Percentiles rank a stretch among this genome's conserved stretches.
phyloP scores from a whole-genome alignment of 2,329 filamentous ascomycete species.

The Madurella mycetomatis region DNA sequence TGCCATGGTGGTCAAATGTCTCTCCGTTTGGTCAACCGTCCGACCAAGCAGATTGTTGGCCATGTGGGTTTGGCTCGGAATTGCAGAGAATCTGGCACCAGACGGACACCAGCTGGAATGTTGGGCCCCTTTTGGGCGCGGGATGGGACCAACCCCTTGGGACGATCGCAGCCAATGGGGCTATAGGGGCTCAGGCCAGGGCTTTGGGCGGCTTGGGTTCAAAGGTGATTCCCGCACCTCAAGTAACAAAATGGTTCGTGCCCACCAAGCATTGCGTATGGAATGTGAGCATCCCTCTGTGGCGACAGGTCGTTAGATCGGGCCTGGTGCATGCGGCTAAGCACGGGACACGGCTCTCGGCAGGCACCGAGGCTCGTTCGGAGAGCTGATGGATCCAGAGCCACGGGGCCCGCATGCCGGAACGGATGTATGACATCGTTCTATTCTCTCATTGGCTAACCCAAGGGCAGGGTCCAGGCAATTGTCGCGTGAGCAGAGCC shows the following conservation, averaged over 20 bases:
- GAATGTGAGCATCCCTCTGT: background rate
- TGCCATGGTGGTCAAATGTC: constrained; percentile 12
- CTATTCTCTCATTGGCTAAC: constrained; percentile 21
- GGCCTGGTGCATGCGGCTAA: constrained; percentile 18
- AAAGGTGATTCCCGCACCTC: no score
- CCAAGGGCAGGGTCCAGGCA: background rate
- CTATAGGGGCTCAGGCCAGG: no score
- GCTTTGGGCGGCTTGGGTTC: no score
- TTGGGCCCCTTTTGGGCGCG: no score
- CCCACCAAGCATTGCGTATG: no score
- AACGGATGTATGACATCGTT: constrained; percentile 18
- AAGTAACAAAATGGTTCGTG: no score
- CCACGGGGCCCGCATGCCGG: constrained; percentile 14
- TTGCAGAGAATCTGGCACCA: background rate
- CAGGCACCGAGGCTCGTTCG: constrained; percentile 6
- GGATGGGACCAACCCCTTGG: no score
- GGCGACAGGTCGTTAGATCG: constrained; percentile 11
- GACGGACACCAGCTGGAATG: no score
- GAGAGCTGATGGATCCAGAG: constrained; percentile 10
- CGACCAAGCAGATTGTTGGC: background rate
- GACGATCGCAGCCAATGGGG: no score
- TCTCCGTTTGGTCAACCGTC: background rate
- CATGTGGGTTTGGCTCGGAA: background rate
- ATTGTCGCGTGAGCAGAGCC: background rate
- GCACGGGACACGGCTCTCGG: constrained; percentile 3